Base-by-base conservation (phyloP, 257 asterid genomes). In the Nicotiana obtusifolia region DNA sequence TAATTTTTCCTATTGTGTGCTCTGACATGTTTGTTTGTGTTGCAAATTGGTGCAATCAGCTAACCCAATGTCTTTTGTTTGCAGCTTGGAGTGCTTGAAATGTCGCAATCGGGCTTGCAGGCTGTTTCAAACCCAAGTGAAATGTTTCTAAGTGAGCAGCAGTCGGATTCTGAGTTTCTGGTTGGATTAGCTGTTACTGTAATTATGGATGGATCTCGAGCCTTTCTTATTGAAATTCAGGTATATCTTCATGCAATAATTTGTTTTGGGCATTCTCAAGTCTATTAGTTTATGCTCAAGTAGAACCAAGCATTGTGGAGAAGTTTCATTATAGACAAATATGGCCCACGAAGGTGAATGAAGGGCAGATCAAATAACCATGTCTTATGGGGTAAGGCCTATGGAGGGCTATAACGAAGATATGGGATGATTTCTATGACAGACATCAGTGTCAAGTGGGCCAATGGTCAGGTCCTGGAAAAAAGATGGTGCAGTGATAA, bases 131-230 rank as follows among this genome's bases (percentile, higher is more conserved):
- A 92, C 86, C 97, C 99, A 78, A 91, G 97, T 59, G 97, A 91
- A 88, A 94, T 95, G 88, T 95, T 91, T 87, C 86, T 94, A 82
- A 88, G 90, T 81, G 97, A 94, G 75, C 97, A 91, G 86, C 89
- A 90, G 81, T 88, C 95, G 35, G 93, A 92, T 84, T 92, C 98
- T 10, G 97, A 94, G 68, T 85, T 90, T 90, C 84, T 94, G 77
- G 99, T 94, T 10, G 99, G 99, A 57, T 75, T 90, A 79, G 99
- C 99, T 88, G 94, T 94, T 20, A 89, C 99, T 77, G 98, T 94
- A 76, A 84, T 94, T 76, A 68, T 94, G 94, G 98, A 94, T 85
- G 98, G 97, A 78, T 92, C 98, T 66, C 94, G 99, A 41, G 88
- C 98, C 82, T 94, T 94, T 86, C 88, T 94, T 54, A 87, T 95